Evolutionary conservation across 1,284 basidiomycete species (phyloP).

Genomic region (Trichosporon sp.): DNA sequence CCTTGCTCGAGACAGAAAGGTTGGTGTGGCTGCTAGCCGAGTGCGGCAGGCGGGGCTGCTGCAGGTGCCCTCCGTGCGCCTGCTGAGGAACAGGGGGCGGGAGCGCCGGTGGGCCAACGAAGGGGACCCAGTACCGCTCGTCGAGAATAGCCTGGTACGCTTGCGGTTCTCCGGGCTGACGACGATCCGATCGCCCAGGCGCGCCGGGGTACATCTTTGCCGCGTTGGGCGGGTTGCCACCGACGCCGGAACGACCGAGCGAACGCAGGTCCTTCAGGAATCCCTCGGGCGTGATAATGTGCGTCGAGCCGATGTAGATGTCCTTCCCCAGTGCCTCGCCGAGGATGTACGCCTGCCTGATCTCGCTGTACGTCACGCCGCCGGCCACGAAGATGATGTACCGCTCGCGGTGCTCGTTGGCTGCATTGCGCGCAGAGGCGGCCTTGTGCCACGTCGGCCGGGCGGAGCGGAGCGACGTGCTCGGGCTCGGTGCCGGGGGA

Average conservation of each 20-base stretch:
- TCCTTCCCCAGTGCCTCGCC: slow-evolving; percentile 78
- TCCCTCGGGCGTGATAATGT: slow-evolving; percentile 76
- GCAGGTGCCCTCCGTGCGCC: slow-evolving; percentile 27
- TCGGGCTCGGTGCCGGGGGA: neutral
- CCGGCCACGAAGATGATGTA: slow-evolving; percentile 90
- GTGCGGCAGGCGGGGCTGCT: slow-evolving; percentile 34
- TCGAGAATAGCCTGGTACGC: slow-evolving; percentile 63
- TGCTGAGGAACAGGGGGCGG: slow-evolving; percentile 48
- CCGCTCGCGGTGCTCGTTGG: slow-evolving; percentile 66
- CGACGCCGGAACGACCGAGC: slow-evolving; percentile 74
- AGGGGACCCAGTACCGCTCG: slow-evolving; percentile 52
- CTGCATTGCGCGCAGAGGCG: slow-evolving; percentile 55
- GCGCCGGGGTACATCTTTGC: slow-evolving; percentile 58
- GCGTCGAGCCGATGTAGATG: slow-evolving; percentile 90
- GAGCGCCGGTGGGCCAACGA: slow-evolving; percentile 53
- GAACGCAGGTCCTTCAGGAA: slow-evolving; percentile 86
- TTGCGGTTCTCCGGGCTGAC: slow-evolving; percentile 70
- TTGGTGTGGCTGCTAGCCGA: neutral
- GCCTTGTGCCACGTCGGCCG: slow-evolving; percentile 75
- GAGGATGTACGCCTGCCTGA: slow-evolving; percentile 82
- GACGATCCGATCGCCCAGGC: slow-evolving; percentile 59
- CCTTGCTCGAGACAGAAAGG: slow-evolving; percentile 27
- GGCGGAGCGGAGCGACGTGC: slow-evolving; percentile 71
- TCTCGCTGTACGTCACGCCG: slow-evolving; percentile 95
- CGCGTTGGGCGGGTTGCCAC: slow-evolving; percentile 70